A percentile compares a stretch with the other conserved stretches of the same genome.
These are phyloP conservation scores for Massarina eburnea DNA, from an alignment of 2,329 filamentous ascomycete genomes.

Conservation along the genomic window DNA sequence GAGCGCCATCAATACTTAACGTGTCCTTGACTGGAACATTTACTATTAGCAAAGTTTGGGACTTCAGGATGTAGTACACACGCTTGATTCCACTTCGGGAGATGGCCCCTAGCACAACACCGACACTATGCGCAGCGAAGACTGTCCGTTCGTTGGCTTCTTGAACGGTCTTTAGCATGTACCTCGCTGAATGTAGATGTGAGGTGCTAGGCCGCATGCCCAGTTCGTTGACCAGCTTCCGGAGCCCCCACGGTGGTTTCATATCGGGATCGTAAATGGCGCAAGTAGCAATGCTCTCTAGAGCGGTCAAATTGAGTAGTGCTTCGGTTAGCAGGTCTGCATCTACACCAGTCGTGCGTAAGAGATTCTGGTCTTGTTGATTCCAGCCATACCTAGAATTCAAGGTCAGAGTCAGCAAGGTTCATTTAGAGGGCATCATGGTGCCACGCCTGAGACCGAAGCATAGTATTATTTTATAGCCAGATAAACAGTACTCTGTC, in stretches of 20 bases:
- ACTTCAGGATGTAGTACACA: too few species aligned
- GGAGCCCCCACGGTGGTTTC: neutral
- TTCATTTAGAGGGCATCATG: too few species aligned
- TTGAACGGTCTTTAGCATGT: neutral
- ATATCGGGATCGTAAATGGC: neutral
- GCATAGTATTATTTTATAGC: too few species aligned
- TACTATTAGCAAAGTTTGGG: too few species aligned
- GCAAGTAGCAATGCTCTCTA: slow-evolving; percentile 3
- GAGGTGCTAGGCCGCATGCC: slow-evolving; percentile 4
- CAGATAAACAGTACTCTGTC: too few species aligned
- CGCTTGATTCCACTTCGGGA: slow-evolving; percentile 3
- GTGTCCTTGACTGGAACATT: neutral
- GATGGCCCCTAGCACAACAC: slow-evolving; percentile 7
- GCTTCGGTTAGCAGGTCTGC: slow-evolving; percentile 8
- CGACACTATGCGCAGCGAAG: slow-evolving; percentile 3
- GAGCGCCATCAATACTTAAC: slow-evolving; percentile 1
- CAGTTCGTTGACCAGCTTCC: neutral
- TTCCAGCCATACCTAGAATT: slow-evolving; percentile 2
- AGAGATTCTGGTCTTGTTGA: slow-evolving; percentile 4
- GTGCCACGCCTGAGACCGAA: too few species aligned
- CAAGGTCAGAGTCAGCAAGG: too few species aligned
- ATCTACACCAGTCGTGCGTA: slow-evolving; percentile 5
- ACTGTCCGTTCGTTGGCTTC: neutral
- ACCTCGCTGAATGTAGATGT: too few species aligned
- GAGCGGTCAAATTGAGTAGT: slow-evolving; percentile 3